Conservation (phyloP, 2,329 filamentous ascomycete species). For the Hymenoscyphus fructigenus region DNA sequence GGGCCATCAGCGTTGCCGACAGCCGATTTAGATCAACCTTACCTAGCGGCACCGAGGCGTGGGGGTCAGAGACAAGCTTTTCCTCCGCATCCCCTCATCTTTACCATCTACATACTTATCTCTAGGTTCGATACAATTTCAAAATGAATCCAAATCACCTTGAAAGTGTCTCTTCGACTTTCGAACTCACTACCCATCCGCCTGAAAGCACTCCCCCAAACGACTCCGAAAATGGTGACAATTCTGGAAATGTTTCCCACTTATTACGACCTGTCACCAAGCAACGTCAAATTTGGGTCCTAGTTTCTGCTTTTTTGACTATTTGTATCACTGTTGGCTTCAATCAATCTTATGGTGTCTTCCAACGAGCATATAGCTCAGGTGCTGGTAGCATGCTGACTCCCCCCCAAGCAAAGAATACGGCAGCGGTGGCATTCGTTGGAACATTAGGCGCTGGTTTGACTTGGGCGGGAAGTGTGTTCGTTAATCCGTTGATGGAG, state of each 20-base stretch:
- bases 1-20: too few relatives aligned
- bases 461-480: constrained; percentile 50
- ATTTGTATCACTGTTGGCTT: constrained; percentile 49
- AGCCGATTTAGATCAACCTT: too few relatives aligned
- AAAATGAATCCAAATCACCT: background rate
- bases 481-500: constrained; percentile 44
- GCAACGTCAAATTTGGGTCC: constrained; percentile 43
- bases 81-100: too few relatives aligned
- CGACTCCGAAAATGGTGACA: background rate
- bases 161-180: background rate
- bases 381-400: constrained; percentile 35
- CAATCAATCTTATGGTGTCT: constrained; percentile 50
- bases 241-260: background rate
- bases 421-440: constrained; percentile 48
- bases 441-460: constrained; percentile 49
- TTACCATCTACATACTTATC: too few relatives aligned
- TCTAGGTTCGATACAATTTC: background rate
- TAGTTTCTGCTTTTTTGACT: constrained; percentile 45
- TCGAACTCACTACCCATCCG: background rate
- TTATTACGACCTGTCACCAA: constrained; percentile 28
- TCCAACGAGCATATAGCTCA: constrained; percentile 50
- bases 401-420: constrained; percentile 37
- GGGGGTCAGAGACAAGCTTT: too few relatives aligned
- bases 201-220: background rate
- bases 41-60: too few relatives aligned